Base-by-base conservation (phyloP, 164 flowering plant genomes). In the Vitis riparia region DNA sequence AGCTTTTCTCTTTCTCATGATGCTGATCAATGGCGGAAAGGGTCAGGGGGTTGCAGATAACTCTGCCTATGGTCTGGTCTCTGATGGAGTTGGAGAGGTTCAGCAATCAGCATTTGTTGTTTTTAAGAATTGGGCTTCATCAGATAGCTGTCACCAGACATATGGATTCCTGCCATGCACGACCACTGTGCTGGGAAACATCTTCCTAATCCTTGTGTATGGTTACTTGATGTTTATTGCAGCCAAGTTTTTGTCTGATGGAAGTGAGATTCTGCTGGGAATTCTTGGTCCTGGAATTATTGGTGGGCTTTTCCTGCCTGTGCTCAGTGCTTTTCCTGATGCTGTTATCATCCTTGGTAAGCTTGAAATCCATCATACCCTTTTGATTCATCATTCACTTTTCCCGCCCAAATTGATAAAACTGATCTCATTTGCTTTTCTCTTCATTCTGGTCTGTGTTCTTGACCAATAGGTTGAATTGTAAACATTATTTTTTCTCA, bases 101-200 rank as follows among this genome's bases (percentile, higher is more conserved):
- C 27, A 23, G 27, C 27, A 23, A 23, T 23, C 67, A 1, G 23
- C 75, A 5, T 4, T 57, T 11, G 48, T 69, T 11, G 67, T 61
- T 27, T 71, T 63, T 3, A 75, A 51, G 16, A 51, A 51, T 1
- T 50, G 53, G 3, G n/a, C 23, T 29, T 27, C 67, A 5, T 29
- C 51, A 3, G 78, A 61, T 27, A 52, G 32, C 2, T 83, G 86
- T 48, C 79, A 80, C 14, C 65, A 77, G 67, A 78, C 81, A 50
- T 83, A 83, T 52, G 86, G 84, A 0, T 81, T 83, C 59, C 52
- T 83, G 74, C 86, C 86, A 1, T 83, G 86, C 55, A 78, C 84
- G 2, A 61, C 61, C n/a, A 76, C 62, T 0, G 52, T 60, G 10
- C 1, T 74, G 0, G 86, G 84, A 2, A 72, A 79, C 57, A 9